Conservation (phyloP, 306 rosid species). For the Dalbergia cultrata region DNA sequence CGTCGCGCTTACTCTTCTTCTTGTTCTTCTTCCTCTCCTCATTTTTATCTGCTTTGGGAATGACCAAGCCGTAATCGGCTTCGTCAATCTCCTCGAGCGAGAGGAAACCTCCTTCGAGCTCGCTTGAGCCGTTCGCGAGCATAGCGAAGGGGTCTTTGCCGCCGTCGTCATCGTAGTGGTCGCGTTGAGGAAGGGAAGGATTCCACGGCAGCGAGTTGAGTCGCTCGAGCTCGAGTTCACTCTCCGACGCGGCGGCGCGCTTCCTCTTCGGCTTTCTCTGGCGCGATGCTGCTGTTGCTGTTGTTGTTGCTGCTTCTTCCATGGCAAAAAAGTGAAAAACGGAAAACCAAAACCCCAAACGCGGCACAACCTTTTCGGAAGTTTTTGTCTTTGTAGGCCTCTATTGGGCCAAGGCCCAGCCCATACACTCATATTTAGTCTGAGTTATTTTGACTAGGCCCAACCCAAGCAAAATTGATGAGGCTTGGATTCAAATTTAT, state of each 20-base stretch:
- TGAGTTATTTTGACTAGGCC: neutral
- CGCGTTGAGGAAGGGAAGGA: conserved; percentile 55
- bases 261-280: conserved; percentile 59
- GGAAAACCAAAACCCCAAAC: neutral
- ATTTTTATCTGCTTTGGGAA: conserved; percentile 59
- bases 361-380: neutral
- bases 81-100: conserved; percentile 93
- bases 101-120: conserved; percentile 96
- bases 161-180: conserved; percentile 49
- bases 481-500: too few species aligned
- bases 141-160: conserved; percentile 56
- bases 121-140: conserved; percentile 63
- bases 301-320: conserved; percentile 36
- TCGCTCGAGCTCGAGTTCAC: conserved; percentile 64
- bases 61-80: conserved; percentile 65
- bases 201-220: conserved; percentile 78
- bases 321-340: conserved; percentile 32
- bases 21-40: conserved; percentile 42
- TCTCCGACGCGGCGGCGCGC: conserved; percentile 33
- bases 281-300: conserved; percentile 8
- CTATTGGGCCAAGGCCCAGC: neutral
- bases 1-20: conserved; percentile 30
- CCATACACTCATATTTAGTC: neutral
- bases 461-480: neutral
- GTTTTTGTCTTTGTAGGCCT: neutral